Base-by-base conservation (phyloP, 176 grass and related monocot species). In the Juncus inflexus region DNA sequence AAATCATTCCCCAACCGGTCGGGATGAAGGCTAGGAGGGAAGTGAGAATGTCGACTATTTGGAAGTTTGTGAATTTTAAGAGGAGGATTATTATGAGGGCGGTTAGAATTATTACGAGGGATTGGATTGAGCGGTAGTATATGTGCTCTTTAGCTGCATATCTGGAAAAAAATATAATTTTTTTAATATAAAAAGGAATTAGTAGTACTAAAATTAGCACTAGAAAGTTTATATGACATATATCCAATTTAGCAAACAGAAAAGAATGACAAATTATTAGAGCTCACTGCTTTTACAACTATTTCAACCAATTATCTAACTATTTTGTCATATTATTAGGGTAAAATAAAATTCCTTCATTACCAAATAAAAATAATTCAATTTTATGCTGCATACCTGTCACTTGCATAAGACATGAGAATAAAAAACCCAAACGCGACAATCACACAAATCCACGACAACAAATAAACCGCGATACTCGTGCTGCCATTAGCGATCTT, bases 1-100 rank as follows among this genome's bases (percentile, higher is more conserved):
- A 97, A 60, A 97, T 97, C 70, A 97, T 77, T 61, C 92, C 92
- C 92, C 92, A 97, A 15, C 92, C 87, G 74, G 87, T 91, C 43
- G 87, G 92, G 61, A 97, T 89, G 77, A 97, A 97, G 72, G 92
- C 92, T 77, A 97, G 81, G 42, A 91, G 71, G 37, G 87, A 87
- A 3, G 87, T 97, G 42, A 97, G 89, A 76, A 97, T 72, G 65
- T 97, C 92, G 63, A 97, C 67, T 64, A 97, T 83, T 63, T 91
- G 6, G 74, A 97, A 97, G 0, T 49, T 3, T 42, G 87, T 97
- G 69, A 97, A 91, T 70, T 91, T 41, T 52, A 89, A 62, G 76
- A 97, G 90, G 45, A 91, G 12, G 60, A 97, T 49, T 62, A 97
- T 81, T 66, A 97, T 65, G 3, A 97, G 64, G 60, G 83, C 71